Conservation (phyloP, 352 stramenopile genomes). For the Globisporangium abappressorium region DNA sequence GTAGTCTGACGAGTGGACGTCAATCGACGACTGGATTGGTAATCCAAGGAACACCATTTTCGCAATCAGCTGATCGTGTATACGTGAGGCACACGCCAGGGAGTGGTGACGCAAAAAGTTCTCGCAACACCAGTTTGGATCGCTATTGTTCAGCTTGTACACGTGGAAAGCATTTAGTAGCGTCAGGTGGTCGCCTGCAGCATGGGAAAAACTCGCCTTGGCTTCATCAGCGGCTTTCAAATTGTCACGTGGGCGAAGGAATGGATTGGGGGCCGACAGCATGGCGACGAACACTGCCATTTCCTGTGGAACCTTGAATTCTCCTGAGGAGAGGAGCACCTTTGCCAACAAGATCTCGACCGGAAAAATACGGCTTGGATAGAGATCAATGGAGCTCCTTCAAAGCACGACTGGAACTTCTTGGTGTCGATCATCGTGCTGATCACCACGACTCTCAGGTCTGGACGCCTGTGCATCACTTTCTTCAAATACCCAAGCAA, state of each 20-base stretch:
- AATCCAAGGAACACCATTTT: slow-evolving; percentile 95
- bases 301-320: slow-evolving; percentile 96
- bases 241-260: too few relatives aligned
- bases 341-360: slow-evolving; percentile 99
- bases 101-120: slow-evolving; percentile 97
- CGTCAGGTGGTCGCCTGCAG: slow-evolving; percentile 97
- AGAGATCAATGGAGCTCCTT: slow-evolving; percentile 89
- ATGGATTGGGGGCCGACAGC: too few relatives aligned
- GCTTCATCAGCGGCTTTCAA: slow-evolving; percentile 54
- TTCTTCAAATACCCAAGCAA: slow-evolving; percentile 98
- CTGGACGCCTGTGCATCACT: slow-evolving; percentile 90
- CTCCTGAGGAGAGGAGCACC: slow-evolving; percentile 93
- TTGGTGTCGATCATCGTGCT: slow-evolving; percentile 97
- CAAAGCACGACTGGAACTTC: slow-evolving; percentile 96
- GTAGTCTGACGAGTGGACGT: slow-evolving; percentile 84
- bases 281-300: slow-evolving; percentile 97
- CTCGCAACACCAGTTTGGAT: slow-evolving; percentile 96
- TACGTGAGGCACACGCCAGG: slow-evolving; percentile 92
- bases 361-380: slow-evolving; percentile 96
- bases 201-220: slow-evolving; percentile 94
- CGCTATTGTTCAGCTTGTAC: slow-evolving; percentile 93
- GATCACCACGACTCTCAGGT: slow-evolving; percentile 99
- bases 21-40: slow-evolving; percentile 66
- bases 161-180: slow-evolving; percentile 98
- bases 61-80: slow-evolving; percentile 95